Percentiles rank a stretch among this genome's conserved stretches.
These are phyloP conservation scores for Agrostemma githago DNA, from an alignment of 148 eudicot genomes.

Conservation along the genomic window DNA sequence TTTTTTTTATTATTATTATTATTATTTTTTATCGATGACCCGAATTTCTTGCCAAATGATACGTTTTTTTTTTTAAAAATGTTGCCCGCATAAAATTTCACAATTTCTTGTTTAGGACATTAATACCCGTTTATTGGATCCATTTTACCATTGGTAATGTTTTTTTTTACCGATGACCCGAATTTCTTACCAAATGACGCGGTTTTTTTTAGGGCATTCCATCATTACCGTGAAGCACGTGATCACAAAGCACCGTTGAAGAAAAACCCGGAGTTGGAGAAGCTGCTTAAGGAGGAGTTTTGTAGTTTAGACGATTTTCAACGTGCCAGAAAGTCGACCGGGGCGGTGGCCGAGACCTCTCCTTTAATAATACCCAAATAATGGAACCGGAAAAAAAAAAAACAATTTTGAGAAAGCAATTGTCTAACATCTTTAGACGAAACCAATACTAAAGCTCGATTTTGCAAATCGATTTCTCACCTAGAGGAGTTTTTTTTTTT, in stretches of 20 bases:
- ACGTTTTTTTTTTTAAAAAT: no score
- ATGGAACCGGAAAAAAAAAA: not conserved
- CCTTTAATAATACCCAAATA: slow-evolving; percentile 8
- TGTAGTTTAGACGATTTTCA: slow-evolving; percentile 62
- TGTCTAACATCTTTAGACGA: slow-evolving; percentile 20
- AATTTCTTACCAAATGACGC: not conserved
- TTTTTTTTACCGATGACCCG: not conserved
- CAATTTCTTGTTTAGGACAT: no score
- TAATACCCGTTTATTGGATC: no score
- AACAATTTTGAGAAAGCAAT: slow-evolving; percentile 21
- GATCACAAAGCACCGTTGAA: slow-evolving; percentile 46
- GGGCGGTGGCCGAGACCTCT: slow-evolving; percentile 21
- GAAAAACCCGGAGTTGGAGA: slow-evolving; percentile 56
- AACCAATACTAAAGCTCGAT: slow-evolving; percentile 20
- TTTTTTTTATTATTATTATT: no score
- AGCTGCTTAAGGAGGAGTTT: slow-evolving; percentile 58
- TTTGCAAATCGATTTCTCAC: slow-evolving; percentile 1
- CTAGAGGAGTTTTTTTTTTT: slow-evolving; percentile 5
- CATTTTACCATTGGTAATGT: no score
- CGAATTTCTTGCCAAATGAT: not conserved
- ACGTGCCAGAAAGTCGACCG: slow-evolving; percentile 40
- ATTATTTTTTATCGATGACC: no score
- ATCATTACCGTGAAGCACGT: slow-evolving; percentile 54
- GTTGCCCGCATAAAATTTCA: no score
- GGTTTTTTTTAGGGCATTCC: slow-evolving; percentile 69